Evolutionary conservation across 2,329 filamentous ascomycete species (phyloP).

Genomic region (Pseudogymnoascus sp.): DNA sequence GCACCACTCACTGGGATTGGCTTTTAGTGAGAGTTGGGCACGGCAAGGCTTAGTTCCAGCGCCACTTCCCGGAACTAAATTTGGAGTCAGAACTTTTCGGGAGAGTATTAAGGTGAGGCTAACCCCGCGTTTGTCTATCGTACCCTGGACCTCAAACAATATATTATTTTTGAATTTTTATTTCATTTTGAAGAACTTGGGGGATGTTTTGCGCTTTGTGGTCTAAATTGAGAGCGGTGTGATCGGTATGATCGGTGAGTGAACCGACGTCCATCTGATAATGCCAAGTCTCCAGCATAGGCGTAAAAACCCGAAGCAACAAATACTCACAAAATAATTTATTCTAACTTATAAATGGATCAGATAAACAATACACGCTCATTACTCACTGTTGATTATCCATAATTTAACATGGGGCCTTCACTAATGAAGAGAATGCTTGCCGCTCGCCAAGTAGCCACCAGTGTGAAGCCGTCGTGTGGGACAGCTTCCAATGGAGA

Average conservation of each 20-base stretch:
- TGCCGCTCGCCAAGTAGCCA: background rate
- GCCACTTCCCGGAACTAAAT: background rate
- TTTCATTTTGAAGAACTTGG: background rate
- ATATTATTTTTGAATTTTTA: background rate
- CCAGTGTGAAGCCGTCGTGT: background rate
- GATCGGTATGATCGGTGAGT: background rate
- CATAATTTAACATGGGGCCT: background rate
- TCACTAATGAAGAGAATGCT: background rate
- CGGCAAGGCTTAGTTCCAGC: background rate
- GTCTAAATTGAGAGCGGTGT: background rate
- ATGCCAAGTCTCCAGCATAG: background rate
- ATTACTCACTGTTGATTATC: background rate
- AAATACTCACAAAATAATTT: background rate
- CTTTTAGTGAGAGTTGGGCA: background rate
- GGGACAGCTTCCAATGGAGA: background rate
- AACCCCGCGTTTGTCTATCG: background rate
- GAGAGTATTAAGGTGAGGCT: background rate
- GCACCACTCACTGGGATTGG: background rate
- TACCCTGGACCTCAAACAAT: background rate
- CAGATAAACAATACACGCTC: background rate
- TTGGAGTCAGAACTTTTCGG: background rate
- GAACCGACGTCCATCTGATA: background rate
- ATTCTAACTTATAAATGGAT: background rate
- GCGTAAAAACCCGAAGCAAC: background rate
- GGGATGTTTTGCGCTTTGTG: background rate